A percentile compares a stretch with the other conserved stretches of the same genome.
Conservation (phyloP, 306 rosid genomes). For the Delonix regia region DNA sequence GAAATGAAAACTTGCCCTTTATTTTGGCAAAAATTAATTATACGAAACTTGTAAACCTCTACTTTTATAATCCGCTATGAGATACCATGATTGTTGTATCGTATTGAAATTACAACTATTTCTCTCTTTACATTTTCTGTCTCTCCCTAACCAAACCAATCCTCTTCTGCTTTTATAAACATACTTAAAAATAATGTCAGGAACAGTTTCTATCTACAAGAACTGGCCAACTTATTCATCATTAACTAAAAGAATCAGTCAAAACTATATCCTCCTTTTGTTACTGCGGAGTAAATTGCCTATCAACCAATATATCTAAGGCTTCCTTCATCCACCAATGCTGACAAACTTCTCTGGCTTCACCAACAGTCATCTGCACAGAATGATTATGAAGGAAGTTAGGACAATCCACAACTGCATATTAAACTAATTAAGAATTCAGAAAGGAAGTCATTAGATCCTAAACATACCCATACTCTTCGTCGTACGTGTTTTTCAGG, state of each 20-base stretch:
- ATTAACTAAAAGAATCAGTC: constrained; percentile 32
- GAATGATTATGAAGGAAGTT: background rate
- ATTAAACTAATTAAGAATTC: background rate
- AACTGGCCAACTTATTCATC: background rate
- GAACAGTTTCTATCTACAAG: constrained; percentile 14
- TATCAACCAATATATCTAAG: constrained; percentile 73
- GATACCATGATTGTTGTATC: background rate
- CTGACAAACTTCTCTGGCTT: constrained; percentile 87
- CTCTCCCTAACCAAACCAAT: constrained; percentile 2
- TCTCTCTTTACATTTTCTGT: constrained; percentile 25
- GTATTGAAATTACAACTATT: background rate
- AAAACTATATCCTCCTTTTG: constrained; percentile 24
- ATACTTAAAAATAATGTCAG: background rate
- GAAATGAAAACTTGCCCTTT: too few relatives aligned
- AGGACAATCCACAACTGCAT: background rate
- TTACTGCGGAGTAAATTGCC: constrained; percentile 46
- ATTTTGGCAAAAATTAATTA: too few relatives aligned
- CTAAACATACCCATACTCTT: constrained; percentile 77
- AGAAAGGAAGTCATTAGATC: background rate
- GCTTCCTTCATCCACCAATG: constrained; percentile 99
- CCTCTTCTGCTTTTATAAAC: background rate
- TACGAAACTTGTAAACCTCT: too few relatives aligned
- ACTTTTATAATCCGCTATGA: background rate
- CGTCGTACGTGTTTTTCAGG: constrained; percentile 76
- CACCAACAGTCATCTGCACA: constrained; percentile 65